Base-by-base conservation (phyloP, 768 basidiomycete genomes). In the Hypsizygus marmoreus region DNA sequence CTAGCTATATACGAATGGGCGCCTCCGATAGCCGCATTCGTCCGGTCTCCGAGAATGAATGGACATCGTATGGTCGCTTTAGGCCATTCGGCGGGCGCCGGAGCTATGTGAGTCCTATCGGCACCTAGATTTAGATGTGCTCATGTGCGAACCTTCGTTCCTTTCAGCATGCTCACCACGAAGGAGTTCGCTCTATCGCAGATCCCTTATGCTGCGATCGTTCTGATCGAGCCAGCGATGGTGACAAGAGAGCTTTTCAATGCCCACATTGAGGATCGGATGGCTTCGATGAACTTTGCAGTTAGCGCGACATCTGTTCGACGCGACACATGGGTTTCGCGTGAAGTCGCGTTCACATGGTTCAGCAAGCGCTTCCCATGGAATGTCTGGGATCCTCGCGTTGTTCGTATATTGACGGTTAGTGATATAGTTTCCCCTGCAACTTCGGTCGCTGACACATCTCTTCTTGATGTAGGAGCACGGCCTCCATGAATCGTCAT, bases 291-390 rank as follows among this genome's bases (percentile, higher is more conserved):
- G 23, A 41, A 46, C 11, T 67, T 68, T 35, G 64, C 64, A 17
- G 66, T 73, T 6, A 53, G 56, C 2, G 65, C 68, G 6, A 70
- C 69, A n/a, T 60, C 60, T 13, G 43, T 53, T 2, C 69, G 77
- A 13, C 64, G 69, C 9, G 61, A 72, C 42, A 57, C 51, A 2
- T 81, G 77, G 77, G 43, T 51, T 1, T 72, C 66, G 12, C 60
- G 63, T 20, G 65, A 71, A 20, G 67, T 67, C 12, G 80, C 78
- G 1, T 65, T 65, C 12, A 39, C 50, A 23, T 78, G 74, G 59
- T 72, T 78, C 36, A 58, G 49, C n/a, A 67, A 69, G 33, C 65
- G 72, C 9, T 53, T 64, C 34, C 77, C 77, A 0, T 81, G 77
- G 76, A 69, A 59, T 26, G 52, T 50, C 6, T 80, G 75, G 75